A percentile compares a stretch with the other conserved stretches of the same genome.
phyloP scores from a whole-genome alignment of 495 filamentous ascomycete species.

The Amniculicola lignicola region DNA sequence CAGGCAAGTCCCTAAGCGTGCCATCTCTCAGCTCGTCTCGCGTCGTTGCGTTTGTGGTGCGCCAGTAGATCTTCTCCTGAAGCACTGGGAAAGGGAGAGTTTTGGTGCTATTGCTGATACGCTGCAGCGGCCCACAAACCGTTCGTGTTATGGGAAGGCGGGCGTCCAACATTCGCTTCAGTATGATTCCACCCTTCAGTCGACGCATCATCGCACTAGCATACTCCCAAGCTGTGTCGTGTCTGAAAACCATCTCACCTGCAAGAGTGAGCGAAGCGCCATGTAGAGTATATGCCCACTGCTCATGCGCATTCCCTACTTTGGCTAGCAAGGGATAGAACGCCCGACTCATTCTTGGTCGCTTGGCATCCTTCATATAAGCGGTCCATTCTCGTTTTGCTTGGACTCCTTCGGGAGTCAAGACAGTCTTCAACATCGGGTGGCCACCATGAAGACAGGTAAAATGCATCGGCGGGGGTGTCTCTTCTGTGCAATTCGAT shows the following conservation, averaged over 20 bases:
- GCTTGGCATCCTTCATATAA: neutral
- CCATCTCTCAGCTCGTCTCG: neutral
- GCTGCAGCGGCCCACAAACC: neutral
- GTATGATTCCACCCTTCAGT: neutral
- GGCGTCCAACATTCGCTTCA: neutral
- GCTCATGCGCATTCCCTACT: neutral
- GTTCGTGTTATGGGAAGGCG: neutral
- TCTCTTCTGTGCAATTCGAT: neutral
- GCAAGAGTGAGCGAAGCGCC: neutral
- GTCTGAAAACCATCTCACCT: neutral
- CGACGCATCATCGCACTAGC: neutral
- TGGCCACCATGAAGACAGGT: conserved; percentile 1
- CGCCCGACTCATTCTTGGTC: neutral
- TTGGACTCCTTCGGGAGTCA: neutral
- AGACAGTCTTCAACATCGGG: neutral
- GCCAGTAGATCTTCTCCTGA: neutral
- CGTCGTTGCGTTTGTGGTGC: neutral
- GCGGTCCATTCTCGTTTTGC: neutral
- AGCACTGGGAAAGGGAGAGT: neutral
- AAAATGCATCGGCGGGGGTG: neutral
- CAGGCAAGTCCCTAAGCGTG: neutral
- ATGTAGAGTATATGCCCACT: neutral
- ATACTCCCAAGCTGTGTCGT: neutral
- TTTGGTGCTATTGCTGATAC: neutral
- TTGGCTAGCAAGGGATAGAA: neutral